A percentile compares a stretch with the other conserved stretches of the same genome.
These are phyloP conservation scores for Schoenoplectus triqueter DNA, from an alignment of 202 grass and related monocot species.

Conservation along the genomic window DNA sequence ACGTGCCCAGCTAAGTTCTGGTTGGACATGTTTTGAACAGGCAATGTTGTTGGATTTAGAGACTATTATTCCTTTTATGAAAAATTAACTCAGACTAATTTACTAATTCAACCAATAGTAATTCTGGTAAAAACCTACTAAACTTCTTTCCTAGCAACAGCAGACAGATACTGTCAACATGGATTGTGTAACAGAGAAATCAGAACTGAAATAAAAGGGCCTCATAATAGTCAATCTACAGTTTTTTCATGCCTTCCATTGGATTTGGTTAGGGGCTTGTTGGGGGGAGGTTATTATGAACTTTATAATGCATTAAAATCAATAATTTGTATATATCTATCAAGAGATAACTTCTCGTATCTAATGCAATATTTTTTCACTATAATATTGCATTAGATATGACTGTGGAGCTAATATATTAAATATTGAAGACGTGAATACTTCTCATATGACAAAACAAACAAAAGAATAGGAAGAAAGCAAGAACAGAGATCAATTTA, in stretches of 20 bases:
- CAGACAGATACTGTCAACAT: neutral
- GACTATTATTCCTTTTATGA: neutral
- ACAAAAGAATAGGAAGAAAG: too few species aligned
- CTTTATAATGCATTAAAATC: too few species aligned
- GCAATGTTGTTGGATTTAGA: neutral
- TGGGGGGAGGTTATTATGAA: too few species aligned
- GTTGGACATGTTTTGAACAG: neutral
- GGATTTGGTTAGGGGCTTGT: constrained; percentile 13
- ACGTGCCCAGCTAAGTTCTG: neutral
- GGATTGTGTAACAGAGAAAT: constrained; percentile 25
- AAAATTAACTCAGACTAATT: neutral
- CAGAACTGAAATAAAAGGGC: neutral
- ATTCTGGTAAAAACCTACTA: too few species aligned
- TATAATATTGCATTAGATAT: too few species aligned
- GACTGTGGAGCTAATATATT: too few species aligned
- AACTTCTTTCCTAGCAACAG: neutral
- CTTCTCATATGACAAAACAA: too few species aligned
- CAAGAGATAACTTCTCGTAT: too few species aligned
- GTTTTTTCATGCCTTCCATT: constrained; percentile 25
- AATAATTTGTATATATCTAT: too few species aligned
- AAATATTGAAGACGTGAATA: too few species aligned
- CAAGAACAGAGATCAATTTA: too few species aligned
- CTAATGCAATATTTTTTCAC: too few species aligned
- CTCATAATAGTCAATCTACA: neutral
- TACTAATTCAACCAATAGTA: neutral